phyloP scores from a whole-genome alignment of 768 basidiomycete species.

The Pleurotus cornucopiae region DNA sequence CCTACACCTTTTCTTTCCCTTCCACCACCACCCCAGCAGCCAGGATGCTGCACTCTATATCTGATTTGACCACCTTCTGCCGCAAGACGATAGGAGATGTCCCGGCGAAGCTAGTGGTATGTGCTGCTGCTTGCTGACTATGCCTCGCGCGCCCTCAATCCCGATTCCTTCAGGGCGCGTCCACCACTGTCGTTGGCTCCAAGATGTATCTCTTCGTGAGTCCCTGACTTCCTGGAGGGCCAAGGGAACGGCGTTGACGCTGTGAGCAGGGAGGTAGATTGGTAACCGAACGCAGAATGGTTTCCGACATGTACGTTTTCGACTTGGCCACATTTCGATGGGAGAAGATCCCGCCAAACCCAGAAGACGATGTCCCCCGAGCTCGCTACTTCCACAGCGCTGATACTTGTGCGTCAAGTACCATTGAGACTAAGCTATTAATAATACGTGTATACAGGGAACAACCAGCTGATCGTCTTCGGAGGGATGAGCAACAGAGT shows the following conservation, averaged over 20 bases:
- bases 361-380: slow-evolving; percentile 69
- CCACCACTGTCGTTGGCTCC: slow-evolving; percentile 84
- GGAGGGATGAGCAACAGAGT: slow-evolving; percentile 91
- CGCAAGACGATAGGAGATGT: slow-evolving; percentile 82
- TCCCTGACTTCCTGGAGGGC: slow-evolving; percentile 5
- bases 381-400: slow-evolving; percentile 95
- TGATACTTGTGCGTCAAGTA: slow-evolving; percentile 61
- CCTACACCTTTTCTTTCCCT: not conserved
- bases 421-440: not conserved
- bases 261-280: slow-evolving; percentile 72
- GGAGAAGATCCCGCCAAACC: slow-evolving; percentile 59
- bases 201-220: slow-evolving; percentile 89
- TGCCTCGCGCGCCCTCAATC: not conserved
- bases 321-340: slow-evolving; percentile 80
- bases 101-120: slow-evolving; percentile 82
- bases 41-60: slow-evolving; percentile 69
- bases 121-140: slow-evolving; percentile 21
- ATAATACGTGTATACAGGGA: slow-evolving; percentile 47
- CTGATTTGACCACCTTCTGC: slow-evolving; percentile 85
- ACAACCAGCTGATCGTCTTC: slow-evolving; percentile 86
- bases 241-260: not conserved
- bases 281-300: slow-evolving; percentile 84
- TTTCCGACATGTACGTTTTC: slow-evolving; percentile 86
- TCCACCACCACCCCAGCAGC: not conserved
- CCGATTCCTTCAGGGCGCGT: slow-evolving; percentile 63